Percentiles rank a stretch among this genome's conserved stretches.
Conservation (phyloP, 129 eudicot genomes). For the Sambucus nigra region DNA sequence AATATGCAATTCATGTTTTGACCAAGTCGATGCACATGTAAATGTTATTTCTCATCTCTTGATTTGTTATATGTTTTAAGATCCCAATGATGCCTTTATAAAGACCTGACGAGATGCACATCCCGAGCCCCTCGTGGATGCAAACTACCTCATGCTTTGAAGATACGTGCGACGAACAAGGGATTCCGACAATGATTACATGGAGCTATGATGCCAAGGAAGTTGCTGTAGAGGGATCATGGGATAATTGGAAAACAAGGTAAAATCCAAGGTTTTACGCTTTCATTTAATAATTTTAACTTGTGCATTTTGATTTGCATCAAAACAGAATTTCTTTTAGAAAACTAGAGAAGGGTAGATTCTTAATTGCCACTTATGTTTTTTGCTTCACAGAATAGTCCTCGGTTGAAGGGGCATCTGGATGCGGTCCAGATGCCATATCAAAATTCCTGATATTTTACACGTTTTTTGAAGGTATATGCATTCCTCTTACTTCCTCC, state of each 20-base stretch:
- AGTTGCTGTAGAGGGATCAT: slow-evolving; percentile 90
- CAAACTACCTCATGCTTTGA: slow-evolving; percentile 55
- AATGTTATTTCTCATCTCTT: slow-evolving; percentile 4
- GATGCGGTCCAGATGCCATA: no score
- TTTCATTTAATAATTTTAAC: neutral
- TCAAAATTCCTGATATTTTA: no score
- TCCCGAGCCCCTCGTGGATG: slow-evolving; percentile 83
- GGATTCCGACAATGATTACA: slow-evolving; percentile 91
- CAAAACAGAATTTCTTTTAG: neutral
- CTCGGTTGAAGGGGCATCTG: no score
- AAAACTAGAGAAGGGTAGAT: no score
- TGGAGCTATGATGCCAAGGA: slow-evolving; percentile 93
- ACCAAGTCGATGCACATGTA: neutral
- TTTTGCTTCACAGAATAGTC: no score
- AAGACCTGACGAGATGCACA: slow-evolving; percentile 92
- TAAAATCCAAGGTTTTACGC: neutral
- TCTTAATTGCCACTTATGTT: no score
- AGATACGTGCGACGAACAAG: slow-evolving; percentile 52
- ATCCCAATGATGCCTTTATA: slow-evolving; percentile 84
- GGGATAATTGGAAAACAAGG: slow-evolving; percentile 99
- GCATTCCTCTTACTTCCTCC: no score
- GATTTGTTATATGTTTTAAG: slow-evolving; percentile 27
- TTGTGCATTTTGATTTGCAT: neutral
- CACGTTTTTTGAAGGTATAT: no score
- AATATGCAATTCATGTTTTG: neutral